A percentile compares a stretch with the other conserved stretches of the same genome.
phyloP scores from a whole-genome alignment of 1,284 basidiomycete genomes.

The Ganoderma lucidum region DNA sequence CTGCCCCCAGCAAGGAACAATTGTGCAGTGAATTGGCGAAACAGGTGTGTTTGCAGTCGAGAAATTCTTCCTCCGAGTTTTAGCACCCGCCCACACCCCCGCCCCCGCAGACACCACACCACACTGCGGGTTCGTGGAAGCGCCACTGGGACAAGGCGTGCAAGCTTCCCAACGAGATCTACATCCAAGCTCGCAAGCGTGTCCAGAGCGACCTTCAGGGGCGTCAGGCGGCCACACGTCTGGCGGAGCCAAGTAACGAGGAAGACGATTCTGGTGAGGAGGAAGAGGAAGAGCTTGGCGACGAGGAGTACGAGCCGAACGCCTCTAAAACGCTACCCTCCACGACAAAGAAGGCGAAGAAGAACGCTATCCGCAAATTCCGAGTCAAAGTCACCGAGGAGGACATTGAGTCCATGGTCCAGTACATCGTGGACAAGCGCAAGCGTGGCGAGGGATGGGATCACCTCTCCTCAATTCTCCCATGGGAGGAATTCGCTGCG shows the following conservation, averaged over 20 bases:
- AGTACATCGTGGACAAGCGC: slow-evolving; percentile 19
- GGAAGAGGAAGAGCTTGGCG: neutral
- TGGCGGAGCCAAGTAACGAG: neutral
- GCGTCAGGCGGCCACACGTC: neutral
- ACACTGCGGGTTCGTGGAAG: slow-evolving; percentile 24
- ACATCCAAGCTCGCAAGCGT: slow-evolving; percentile 8
- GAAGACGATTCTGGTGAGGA: neutral
- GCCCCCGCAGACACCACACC: slow-evolving; percentile 1
- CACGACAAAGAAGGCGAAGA: slow-evolving; percentile 1
- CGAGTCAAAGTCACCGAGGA: slow-evolving; percentile 22
- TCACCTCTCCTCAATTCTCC: neutral
- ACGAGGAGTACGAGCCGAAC: neutral
- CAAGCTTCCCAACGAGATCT: slow-evolving; percentile 20
- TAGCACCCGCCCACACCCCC: neutral
- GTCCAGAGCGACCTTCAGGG: neutral
- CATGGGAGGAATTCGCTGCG: slow-evolving; percentile 25
- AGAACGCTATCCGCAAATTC: neutral
- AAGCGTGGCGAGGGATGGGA: neutral
- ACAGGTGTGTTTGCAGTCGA: slow-evolving; percentile 7
- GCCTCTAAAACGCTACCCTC: neutral
- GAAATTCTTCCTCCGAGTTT: neutral
- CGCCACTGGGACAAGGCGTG: slow-evolving; percentile 24
- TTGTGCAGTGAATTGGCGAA: slow-evolving; percentile 19
- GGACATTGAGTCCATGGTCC: slow-evolving; percentile 13
- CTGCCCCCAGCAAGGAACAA: neutral